Conservation (phyloP, 2,329 filamentous ascomycete genomes). For the Colletotrichum kahawae region DNA sequence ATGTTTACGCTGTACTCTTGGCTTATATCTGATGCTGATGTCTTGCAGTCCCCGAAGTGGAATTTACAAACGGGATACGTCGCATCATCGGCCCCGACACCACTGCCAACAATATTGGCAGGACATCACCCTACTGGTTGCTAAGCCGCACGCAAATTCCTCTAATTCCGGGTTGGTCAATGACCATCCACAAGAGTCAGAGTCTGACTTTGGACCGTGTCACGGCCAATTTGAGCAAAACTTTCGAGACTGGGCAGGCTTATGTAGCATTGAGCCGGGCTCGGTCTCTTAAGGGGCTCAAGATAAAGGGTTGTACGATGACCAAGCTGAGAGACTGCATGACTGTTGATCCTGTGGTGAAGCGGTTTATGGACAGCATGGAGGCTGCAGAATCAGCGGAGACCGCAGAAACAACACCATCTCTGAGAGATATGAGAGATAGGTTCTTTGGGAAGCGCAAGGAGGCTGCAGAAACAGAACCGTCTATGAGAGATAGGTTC, state of each 20-base stretch:
- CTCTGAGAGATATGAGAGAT: too few species aligned
- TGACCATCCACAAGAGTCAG: conserved; percentile 68
- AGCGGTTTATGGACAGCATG: not conserved
- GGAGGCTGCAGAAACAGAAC: too few species aligned
- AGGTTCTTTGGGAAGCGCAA: too few species aligned
- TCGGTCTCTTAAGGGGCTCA: conserved; percentile 53
- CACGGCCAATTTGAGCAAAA: conserved; percentile 54
- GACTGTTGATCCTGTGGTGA: not conserved
- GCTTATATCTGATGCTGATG: too few species aligned
- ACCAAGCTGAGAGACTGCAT: not conserved
- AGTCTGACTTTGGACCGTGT: conserved; percentile 67
- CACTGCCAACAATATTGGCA: conserved; percentile 50
- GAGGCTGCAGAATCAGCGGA: not conserved
- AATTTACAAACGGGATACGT: conserved; percentile 52
- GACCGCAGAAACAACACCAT: too few species aligned
- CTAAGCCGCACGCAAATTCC: conserved; percentile 66
- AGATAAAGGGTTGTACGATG: conserved; percentile 33
- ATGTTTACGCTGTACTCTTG: too few species aligned
- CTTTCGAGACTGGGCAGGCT: conserved; percentile 63
- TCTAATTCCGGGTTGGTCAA: conserved; percentile 63
- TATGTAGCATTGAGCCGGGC: conserved; percentile 68
- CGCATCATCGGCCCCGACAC: conserved; percentile 57
- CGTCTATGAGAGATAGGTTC: too few species aligned
- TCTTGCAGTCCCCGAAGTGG: conserved; percentile 34
- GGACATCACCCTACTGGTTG: conserved; percentile 48